phyloP scores from a whole-genome alignment of 1,284 basidiomycete genomes.

The Ganoderma multipileum region DNA sequence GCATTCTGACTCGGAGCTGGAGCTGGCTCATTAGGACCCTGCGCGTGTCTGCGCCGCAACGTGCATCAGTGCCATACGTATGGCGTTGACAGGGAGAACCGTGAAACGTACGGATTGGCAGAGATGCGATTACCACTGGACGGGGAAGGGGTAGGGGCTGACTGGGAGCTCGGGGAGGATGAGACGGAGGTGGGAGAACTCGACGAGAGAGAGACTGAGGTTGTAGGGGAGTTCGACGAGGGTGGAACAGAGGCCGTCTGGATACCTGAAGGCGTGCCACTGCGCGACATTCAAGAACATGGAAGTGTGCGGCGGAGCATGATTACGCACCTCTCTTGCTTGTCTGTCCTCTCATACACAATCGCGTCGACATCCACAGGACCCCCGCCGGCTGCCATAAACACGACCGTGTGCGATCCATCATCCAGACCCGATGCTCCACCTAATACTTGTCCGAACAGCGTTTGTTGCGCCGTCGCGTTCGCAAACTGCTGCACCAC shows the following conservation, averaged over 20 bases:
- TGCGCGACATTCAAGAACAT: background rate
- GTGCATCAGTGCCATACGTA: background rate
- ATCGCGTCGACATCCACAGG: constrained; percentile 58
- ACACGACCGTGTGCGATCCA: constrained; percentile 53
- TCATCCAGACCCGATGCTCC: constrained; percentile 47
- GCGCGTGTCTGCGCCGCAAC: background rate
- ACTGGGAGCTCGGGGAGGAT: background rate
- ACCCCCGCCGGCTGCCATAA: constrained; percentile 51
- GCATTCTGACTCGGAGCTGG: background rate
- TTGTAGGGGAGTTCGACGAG: background rate
- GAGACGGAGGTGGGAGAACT: background rate
- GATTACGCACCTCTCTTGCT: constrained; percentile 37
- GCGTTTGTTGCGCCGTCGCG: constrained; percentile 41
- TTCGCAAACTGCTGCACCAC: constrained; percentile 43
- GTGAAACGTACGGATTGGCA: constrained; percentile 19
- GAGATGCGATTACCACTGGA: constrained; percentile 1
- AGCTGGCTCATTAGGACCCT: background rate
- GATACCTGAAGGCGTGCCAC: background rate
- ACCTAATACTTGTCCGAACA: constrained; percentile 50
- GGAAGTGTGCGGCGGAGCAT: background rate
- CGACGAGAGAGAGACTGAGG: background rate
- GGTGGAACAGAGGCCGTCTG: background rate
- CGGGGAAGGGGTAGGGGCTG: background rate
- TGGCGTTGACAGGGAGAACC: background rate
- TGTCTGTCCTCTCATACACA: constrained; percentile 46